Evolutionary conservation across 768 basidiomycete genomes (phyloP), one percentile per base, ranked within the genome.

Genomic region (Termitomyces sp.): DNA sequence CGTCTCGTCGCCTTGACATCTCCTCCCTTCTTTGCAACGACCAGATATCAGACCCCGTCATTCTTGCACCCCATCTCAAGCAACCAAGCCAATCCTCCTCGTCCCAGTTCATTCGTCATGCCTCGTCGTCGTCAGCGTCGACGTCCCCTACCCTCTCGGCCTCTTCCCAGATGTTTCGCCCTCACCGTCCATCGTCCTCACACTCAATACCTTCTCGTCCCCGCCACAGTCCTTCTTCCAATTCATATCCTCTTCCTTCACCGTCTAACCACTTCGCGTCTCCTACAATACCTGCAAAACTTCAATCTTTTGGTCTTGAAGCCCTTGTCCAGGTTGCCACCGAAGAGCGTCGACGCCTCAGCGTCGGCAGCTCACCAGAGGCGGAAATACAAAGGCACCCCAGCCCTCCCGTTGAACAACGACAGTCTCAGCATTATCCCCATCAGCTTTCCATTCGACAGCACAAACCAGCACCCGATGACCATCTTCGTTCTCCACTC

Each of bases 241-340:
- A 46, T 21, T 59, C 58, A 24, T 58, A 56, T 49, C 63, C 57
- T n/a, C 58, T 58, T 42, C 56, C 58, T 56, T 53, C 54, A 35
- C 54, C 34, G 44, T 28, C 56, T 14, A 58, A 44, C 32, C 52
- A 51, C 14, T 60, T 49, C 30, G 59, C 62, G 54, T 64, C 61
- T 55, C 63, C 61, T 32, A 32, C 30, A 28, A 28, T 28, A 28
- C 28, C 28, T 42, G 28, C 58, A 50, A 57, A 63, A 60, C 64
- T 53, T 19, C 64, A 65, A 53, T 70, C 59, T 64, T 63, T 70
- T 3, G 79, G 78, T 22, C 69, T 88, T 47, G 85, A 88, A 45
- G 85, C 83, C 2, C 78, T 89, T 42, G 87, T 85, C 11, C 84
- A 87, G 68, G 86, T 79, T 21, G 87, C 87, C 4, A 81, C 83